phyloP scores from a whole-genome alignment of 345 rosid species.

The Acer saccharum region DNA sequence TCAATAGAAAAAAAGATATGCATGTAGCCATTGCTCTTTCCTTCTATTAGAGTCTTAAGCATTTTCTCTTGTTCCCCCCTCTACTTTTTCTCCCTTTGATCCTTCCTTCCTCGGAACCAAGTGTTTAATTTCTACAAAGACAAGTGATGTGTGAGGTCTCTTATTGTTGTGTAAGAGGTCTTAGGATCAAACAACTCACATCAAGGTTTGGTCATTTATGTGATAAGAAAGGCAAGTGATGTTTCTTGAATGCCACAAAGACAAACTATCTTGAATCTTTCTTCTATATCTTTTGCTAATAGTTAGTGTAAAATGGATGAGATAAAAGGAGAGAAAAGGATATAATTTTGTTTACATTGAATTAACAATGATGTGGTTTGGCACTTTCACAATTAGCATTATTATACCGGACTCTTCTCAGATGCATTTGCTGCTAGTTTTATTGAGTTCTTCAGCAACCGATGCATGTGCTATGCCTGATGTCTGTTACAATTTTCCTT shows the following conservation, averaged over 20 bases:
- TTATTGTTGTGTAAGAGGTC: neutral
- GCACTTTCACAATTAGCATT: neutral
- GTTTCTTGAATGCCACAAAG: neutral
- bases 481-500: conserved; percentile 24
- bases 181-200: neutral
- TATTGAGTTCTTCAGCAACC: neutral
- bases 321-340: neutral
- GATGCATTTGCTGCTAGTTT: conserved; percentile 8
- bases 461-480: conserved; percentile 15
- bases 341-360: neutral
- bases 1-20: neutral
- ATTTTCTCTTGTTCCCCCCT: neutral
- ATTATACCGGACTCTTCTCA: neutral
- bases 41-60: neutral
- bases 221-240: neutral
- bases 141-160: neutral
- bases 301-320: neutral
- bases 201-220: neutral
- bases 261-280: neutral
- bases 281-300: neutral
- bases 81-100: neutral
- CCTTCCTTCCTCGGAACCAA: neutral
- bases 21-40: neutral
- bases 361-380: neutral
- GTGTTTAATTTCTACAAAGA: neutral